Base-by-base conservation (phyloP, 106 monocot genomes). In the Phalaenopsis aphrodite region DNA sequence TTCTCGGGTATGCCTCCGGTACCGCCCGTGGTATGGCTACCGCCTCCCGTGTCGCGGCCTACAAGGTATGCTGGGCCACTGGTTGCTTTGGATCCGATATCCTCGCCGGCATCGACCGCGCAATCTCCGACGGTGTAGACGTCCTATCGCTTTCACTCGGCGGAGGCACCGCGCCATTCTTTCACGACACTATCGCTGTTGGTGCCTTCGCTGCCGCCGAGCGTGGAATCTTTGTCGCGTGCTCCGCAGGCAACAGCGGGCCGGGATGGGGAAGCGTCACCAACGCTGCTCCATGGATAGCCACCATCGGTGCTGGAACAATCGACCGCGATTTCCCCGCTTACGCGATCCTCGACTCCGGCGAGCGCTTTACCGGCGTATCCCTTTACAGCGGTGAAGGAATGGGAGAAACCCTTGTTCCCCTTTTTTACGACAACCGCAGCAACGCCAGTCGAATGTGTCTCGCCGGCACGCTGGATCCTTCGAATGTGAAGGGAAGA, bases 11-110 rank as follows among this genome's bases (percentile, higher is more conserved):
- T 78, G 87, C 87, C 43, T 0, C 76, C 1, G 82, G 85, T 55
- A 49, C 75, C 14, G 82, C 84, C 56, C 75, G 75, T 11, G 84
- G 84, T 78, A 91, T 79, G 88, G 86, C 72, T 38, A 81, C 75
- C 19, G 78, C 82, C 1, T 86, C 88, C 9, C 76, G 88, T 3
- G 23, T 91, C 38, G 91, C 91, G 11, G 85, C 64, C 17, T 91
- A 91, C 84, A 91, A 91, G 83, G 91, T 91, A 17, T 91, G 90
- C 88, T 88, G 91, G 88, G 41, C 49, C 24, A 48, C 71, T 42
- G 91, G 91, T 5, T 91, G 91, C 84, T 86, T 84, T 69, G 88
- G 91, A 3, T 88, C 88, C n/a, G 91, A 91, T 76, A 91, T 91
- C 41, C 86, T 91, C 39, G 91, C 91, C 68, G 91, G 81, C 7